Evolutionary conservation across 331 rosid genomes (phyloP).

Genomic region (Arachis monticola): DNA sequence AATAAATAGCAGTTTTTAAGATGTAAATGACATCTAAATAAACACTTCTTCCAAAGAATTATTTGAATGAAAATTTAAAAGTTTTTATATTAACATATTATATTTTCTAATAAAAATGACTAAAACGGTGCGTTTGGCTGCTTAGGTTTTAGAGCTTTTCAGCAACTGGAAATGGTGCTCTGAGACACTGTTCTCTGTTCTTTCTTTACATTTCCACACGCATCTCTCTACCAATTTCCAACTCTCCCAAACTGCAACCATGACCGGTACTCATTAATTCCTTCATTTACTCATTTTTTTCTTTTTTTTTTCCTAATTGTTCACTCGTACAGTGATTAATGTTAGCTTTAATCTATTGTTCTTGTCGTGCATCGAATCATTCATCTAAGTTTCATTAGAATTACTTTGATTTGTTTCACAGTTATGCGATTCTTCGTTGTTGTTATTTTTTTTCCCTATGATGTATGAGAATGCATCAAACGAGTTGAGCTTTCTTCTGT

Average conservation of each 20-base stretch:
- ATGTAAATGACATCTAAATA: no score
- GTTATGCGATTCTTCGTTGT: not conserved
- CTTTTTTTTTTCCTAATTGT: not conserved
- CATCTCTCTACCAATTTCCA: not conserved
- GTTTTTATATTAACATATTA: no score
- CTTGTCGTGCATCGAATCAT: slow-evolving; percentile 13
- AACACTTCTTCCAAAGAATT: no score
- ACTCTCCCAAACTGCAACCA: slow-evolving; percentile 29
- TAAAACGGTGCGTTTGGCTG: slow-evolving; percentile 9
- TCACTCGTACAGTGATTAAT: not conserved
- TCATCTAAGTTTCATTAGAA: slow-evolving; percentile 11
- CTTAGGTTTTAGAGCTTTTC: slow-evolving; percentile 35
- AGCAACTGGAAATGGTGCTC: not conserved
- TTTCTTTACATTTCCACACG: not conserved
- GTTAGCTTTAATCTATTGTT: not conserved
- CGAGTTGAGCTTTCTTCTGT: not conserved
- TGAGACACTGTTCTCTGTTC: not conserved
- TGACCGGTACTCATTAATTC: slow-evolving; percentile 59
- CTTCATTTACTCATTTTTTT: not conserved
- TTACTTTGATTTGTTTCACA: not conserved
- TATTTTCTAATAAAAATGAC: not conserved
- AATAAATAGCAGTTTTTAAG: no score
- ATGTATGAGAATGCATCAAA: not conserved
- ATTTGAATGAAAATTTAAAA: no score
- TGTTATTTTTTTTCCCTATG: not conserved